A percentile compares a stretch with the other conserved stretches of the same genome.
phyloP scores from a whole-genome alignment of 306 rosid genomes.

The Calophaca sinica region DNA sequence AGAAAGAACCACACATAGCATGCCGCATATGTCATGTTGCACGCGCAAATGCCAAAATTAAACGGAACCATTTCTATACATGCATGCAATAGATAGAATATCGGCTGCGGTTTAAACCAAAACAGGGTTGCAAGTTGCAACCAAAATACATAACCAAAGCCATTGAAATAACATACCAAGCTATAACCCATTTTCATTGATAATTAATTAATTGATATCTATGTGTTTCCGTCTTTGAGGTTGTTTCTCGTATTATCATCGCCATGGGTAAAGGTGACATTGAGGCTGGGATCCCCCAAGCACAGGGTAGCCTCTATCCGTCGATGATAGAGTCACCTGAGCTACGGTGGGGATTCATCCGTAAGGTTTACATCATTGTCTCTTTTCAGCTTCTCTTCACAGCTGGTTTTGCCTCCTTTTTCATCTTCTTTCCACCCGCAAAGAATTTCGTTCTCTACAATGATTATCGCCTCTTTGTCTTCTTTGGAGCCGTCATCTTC shows the following conservation, averaged over 20 bases:
- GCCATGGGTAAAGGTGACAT: conserved; percentile 51
- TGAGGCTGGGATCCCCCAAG: conserved; percentile 37
- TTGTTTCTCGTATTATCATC: not conserved
- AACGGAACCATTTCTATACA: conserved; percentile 23
- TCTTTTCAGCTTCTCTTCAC: conserved; percentile 54
- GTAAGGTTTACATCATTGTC: conserved; percentile 59
- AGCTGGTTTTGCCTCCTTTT: conserved; percentile 37
- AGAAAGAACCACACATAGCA: not conserved
- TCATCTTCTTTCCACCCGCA: conserved; percentile 41
- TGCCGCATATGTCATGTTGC: not conserved
- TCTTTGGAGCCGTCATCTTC: conserved; percentile 35
- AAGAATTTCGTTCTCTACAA: conserved; percentile 31
- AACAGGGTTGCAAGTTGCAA: not conserved
- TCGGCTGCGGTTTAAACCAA: not conserved
- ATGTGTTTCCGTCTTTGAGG: not conserved
- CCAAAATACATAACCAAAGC: not conserved
- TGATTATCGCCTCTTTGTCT: not conserved
- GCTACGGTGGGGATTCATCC: conserved; percentile 67
- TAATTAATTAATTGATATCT: not conserved
- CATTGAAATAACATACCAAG: not conserved
- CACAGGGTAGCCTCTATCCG: conserved; percentile 34
- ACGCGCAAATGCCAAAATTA: conserved; percentile 29
- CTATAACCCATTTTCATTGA: not conserved
- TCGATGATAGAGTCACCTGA: conserved; percentile 56
- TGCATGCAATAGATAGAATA: conserved; percentile 6